Evolutionary conservation across 2,329 filamentous ascomycete species (phyloP), one percentile per base, ranked within the genome.

Genomic region (Raffaelea albimanens): DNA sequence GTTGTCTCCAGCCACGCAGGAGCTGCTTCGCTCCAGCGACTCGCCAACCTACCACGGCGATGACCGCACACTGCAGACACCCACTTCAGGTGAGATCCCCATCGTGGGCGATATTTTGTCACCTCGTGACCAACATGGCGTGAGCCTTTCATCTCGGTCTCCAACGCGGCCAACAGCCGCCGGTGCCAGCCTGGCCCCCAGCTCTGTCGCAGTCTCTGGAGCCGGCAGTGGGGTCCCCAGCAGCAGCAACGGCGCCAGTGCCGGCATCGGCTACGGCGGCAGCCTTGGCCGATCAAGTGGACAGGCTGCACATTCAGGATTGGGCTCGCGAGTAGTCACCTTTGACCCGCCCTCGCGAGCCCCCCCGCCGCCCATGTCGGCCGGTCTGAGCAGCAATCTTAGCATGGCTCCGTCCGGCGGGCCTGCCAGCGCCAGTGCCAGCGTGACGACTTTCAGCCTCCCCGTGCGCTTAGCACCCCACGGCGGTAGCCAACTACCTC

Each of bases 1-100:
- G 58, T 72, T 86, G 39, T 87, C 85, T 11, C 87, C 89, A 1
- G 79, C 85, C 9, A 87, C 86, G 2, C 82, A 87, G 60, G 84
- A 87, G 11, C 75, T 91, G 31, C 75, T 89, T 43, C 80, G 83
- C 50, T 76, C 76, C 22, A 72, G 67, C 56, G 78, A 82, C 56
- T 82, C 78, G 11, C 76, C 80, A 7, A 78, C 69, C 50, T 63
- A 64, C 57, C 61, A 71, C 44, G 67, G 71, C 43, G 67, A 68
- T 42, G 70, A 70, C 47, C 66, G 69, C 48, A 67, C 70, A 43
- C 64, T 73, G 48, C 68, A 69, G 53, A 85, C 82, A 18, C 82
- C 84, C 29, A 85, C 82, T 11, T 85, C 83, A 46, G 82, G 82
- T 50, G 82, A 87, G 56, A 87, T 87, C 50, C 82, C 82, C 36